Percentiles rank a stretch among this genome's conserved stretches.
Evolutionary conservation across 345 rosid genomes (phyloP).

Genomic region (Streptanthus diversifolius): DNA sequence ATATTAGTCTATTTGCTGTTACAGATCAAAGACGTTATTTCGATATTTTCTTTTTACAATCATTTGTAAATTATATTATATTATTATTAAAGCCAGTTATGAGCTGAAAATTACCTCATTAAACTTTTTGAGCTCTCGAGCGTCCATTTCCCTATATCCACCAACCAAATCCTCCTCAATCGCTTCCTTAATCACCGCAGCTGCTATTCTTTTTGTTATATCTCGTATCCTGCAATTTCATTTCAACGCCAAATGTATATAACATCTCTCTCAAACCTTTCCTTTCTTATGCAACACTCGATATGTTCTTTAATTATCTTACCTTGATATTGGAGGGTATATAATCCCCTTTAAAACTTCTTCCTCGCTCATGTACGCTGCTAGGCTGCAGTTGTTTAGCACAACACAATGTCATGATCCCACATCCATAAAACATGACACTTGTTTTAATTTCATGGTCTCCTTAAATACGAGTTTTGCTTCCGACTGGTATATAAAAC

Average conservation of each 20-base stretch:
- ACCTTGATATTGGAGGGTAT: constrained; percentile 88
- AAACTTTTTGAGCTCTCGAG: constrained; percentile 63
- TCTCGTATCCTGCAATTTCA: constrained; percentile 73
- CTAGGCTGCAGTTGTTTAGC: constrained; percentile 53
- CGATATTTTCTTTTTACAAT: no score
- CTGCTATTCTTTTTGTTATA: constrained; percentile 83
- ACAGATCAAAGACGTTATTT: no score
- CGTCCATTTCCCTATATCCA: constrained; percentile 80
- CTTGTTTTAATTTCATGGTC: not conserved
- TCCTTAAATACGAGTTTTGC: not conserved
- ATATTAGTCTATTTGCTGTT: no score
- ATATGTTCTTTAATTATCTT: not conserved
- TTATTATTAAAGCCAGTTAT: no score
- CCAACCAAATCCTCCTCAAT: constrained; percentile 70
- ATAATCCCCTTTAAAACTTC: constrained; percentile 79
- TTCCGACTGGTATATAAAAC: not conserved
- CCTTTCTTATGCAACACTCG: not conserved
- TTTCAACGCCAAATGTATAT: not conserved
- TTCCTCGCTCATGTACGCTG: constrained; percentile 85
- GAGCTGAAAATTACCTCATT: not conserved
- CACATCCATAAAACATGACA: not conserved
- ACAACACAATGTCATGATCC: not conserved
- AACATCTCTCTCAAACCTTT: not conserved
- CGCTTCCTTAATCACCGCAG: constrained; percentile 89
- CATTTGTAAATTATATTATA: no score